Evolutionary conservation across 768 basidiomycete species (phyloP).

Genomic region (Termitomyces sp.): DNA sequence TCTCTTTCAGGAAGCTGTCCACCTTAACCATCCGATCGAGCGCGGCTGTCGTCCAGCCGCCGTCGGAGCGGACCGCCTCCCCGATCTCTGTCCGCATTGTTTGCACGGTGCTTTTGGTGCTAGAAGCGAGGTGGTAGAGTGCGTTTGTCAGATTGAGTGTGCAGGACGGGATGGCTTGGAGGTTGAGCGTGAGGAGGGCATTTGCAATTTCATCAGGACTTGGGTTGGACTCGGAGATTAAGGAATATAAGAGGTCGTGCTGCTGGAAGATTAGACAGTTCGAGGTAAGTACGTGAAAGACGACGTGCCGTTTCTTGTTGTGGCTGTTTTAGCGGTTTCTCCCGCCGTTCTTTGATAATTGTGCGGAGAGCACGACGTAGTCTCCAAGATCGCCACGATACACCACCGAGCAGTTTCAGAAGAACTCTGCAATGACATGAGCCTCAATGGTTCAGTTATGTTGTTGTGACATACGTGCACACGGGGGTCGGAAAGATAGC

Average conservation of each 20-base stretch:
- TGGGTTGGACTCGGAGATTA: background rate
- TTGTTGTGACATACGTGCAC: background rate
- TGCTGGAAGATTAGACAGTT: background rate
- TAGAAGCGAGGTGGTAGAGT: conserved; percentile 31
- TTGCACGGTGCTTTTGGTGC: conserved; percentile 27
- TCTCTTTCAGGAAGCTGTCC: conserved; percentile 53
- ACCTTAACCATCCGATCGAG: conserved; percentile 36
- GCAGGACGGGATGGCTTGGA: conserved; percentile 6
- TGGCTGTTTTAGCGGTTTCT: background rate
- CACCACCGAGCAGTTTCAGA: background rate
- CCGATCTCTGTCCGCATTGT: conserved; percentile 39
- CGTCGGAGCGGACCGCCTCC: conserved; percentile 19
- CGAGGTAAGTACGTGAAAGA: background rate
- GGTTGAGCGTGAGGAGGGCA: conserved; percentile 7
- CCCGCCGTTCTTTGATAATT: background rate
- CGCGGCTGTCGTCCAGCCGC: conserved; percentile 32
- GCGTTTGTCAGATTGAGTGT: conserved; percentile 24
- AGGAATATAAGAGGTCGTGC: conserved; percentile 5
- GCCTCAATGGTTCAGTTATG: background rate
- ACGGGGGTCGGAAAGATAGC: background rate
- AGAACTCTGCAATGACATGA: background rate
- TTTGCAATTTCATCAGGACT: background rate
- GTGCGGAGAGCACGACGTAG: background rate
- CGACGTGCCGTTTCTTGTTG: background rate
- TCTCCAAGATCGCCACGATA: background rate